Conservation (phyloP, 768 basidiomycete species). For the Sporobolomyces roseus region DNA sequence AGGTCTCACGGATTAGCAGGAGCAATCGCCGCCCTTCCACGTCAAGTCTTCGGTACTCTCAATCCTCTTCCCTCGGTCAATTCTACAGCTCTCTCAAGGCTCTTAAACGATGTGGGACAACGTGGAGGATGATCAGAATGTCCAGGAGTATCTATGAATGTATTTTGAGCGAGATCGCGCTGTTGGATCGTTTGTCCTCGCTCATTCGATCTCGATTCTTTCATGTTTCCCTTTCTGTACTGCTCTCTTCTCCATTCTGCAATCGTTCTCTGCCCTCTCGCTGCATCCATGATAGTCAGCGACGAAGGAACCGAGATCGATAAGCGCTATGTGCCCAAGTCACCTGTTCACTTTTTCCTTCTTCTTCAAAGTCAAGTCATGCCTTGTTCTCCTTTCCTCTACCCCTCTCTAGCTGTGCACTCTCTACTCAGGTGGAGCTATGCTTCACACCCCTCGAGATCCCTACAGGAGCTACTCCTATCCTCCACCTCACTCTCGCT, state of each 20-base stretch:
- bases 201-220: no score
- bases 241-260: no score
- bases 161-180: neutral
- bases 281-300: no score
- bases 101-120: neutral
- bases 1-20: neutral
- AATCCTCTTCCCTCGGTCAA: neutral
- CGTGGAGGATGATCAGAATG: neutral
- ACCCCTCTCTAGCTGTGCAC: neutral
- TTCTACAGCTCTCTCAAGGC: neutral
- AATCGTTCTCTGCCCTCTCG: no score
- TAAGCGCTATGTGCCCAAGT: no score
- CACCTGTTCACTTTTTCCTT: neutral
- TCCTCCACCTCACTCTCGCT: neutral
- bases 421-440: no score
- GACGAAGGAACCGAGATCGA: no score
- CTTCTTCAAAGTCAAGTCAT: neutral
- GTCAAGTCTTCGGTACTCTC: neutral
- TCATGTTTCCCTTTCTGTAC: no score
- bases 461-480: neutral
- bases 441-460: neutral
- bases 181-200: no score
- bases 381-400: neutral
- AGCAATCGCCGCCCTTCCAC: neutral
- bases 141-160: neutral